Conservation (phyloP, 2,329 filamentous ascomycete species). For the Hypoxylon sp. region DNA sequence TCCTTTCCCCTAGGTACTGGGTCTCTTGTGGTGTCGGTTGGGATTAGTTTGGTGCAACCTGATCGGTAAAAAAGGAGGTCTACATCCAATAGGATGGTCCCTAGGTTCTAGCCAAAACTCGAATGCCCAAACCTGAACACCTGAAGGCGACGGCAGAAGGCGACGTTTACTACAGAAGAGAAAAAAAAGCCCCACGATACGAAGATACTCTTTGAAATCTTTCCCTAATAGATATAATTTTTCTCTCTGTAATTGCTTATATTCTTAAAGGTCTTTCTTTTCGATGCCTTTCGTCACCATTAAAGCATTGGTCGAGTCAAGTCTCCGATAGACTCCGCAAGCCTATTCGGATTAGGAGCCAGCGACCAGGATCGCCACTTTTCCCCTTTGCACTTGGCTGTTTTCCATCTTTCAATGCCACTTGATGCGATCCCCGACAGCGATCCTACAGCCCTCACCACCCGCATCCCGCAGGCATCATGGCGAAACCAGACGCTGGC, state of each 20-base stretch:
- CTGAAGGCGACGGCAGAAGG: conserved; percentile 33
- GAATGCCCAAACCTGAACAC: conserved; percentile 29
- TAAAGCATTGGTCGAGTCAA: conserved; percentile 46
- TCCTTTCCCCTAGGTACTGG: neutral
- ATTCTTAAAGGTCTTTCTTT: conserved; percentile 1
- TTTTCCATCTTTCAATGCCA: conserved; percentile 27
- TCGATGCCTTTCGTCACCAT: conserved; percentile 44
- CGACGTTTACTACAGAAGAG: conserved; percentile 26
- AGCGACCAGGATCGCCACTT: conserved; percentile 32
- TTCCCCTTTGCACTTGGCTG: conserved; percentile 20
- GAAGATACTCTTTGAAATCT: conserved; percentile 17
- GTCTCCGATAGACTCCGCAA: conserved; percentile 41
- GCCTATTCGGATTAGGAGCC: conserved; percentile 35
- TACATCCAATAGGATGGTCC: conserved; percentile 37
- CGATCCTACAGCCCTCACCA: conserved; percentile 20
- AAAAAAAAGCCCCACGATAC: conserved; percentile 29
- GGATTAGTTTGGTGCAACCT: conserved; percentile 26
- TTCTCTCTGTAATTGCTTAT: conserved; percentile 23
- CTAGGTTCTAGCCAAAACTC: conserved; percentile 37
- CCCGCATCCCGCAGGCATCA: conserved; percentile 44
- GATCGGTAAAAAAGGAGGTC: conserved; percentile 35
- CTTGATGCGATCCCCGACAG: conserved; percentile 19
- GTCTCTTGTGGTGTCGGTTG: conserved; percentile 22
- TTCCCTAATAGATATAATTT: conserved; percentile 35
- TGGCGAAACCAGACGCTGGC: conserved; percentile 70